phyloP scores from a whole-genome alignment of 2,329 filamentous ascomycete genomes.

The Stagonosporopsis rhizophila region DNA sequence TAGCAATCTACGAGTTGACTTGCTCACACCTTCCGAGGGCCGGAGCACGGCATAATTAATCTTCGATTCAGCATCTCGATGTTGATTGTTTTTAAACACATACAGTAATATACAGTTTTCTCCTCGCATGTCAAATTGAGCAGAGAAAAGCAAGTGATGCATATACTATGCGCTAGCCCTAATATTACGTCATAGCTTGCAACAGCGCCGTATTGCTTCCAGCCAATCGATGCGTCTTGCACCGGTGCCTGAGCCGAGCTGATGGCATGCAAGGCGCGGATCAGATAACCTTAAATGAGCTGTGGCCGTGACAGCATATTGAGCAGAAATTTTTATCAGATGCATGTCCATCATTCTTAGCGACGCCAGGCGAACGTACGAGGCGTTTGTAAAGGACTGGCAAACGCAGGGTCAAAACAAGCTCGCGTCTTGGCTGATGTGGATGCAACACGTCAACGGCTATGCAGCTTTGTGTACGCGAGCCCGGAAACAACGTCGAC shows the following conservation, averaged over 20 bases:
- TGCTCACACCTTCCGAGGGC: background rate
- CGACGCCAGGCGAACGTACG: conserved; percentile 9
- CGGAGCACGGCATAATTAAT: background rate
- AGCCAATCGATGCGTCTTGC: conserved; percentile 9
- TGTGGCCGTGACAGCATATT: conserved; percentile 18
- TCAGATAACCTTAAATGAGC: conserved; percentile 44
- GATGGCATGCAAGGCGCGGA: conserved; percentile 36
- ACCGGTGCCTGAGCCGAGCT: background rate
- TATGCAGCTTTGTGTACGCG: conserved; percentile 15
- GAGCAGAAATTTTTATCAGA: conserved; percentile 27
- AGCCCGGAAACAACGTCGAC: background rate
- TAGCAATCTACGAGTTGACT: background rate
- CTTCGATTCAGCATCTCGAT: background rate
- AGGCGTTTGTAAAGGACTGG: conserved; percentile 15
- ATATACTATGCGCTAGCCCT: background rate
- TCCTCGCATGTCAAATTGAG: background rate
- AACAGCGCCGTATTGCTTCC: background rate
- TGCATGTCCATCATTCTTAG: conserved; percentile 10
- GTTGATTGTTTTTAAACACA: background rate
- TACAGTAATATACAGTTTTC: conserved; percentile 7
- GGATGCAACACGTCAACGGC: conserved; percentile 28
- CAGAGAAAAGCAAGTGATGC: background rate
- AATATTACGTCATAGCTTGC: conserved; percentile 20
- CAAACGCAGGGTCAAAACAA: conserved; percentile 12
- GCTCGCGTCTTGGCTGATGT: conserved; percentile 3